Percentiles rank a stretch among this genome's conserved stretches.
Evolutionary conservation across 306 rosid species (phyloP).

Genomic region (Prunus persica): Prunus_persica_NCBIv2 NC_034010.1:16615501-16616000

Average conservation of each 20-base stretch:
- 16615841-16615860: background rate
- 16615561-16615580: constrained; percentile 94
- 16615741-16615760: background rate
- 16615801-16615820: background rate
- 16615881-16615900: background rate
- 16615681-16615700: background rate
- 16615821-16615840: background rate
- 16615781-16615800: too few relatives aligned
- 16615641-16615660: constrained; percentile 84
- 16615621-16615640: constrained; percentile 69
- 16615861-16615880: background rate
- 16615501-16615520: constrained; percentile 21
- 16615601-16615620: constrained; percentile 88
- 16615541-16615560: constrained; percentile 91
- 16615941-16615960: background rate
- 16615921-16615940: background rate
- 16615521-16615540: constrained; percentile 98
- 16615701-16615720: background rate
- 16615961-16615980: background rate
- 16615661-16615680: constrained; percentile 61
- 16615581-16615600: constrained; percentile 95
- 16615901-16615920: background rate
- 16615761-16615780: background rate
- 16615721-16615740: background rate
- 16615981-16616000: too few relatives aligned